These are phyloP conservation scores for Fusarium floridanum DNA, from an alignment of 2,329 filamentous ascomycete genomes.

Conservation along the genomic window DNA sequence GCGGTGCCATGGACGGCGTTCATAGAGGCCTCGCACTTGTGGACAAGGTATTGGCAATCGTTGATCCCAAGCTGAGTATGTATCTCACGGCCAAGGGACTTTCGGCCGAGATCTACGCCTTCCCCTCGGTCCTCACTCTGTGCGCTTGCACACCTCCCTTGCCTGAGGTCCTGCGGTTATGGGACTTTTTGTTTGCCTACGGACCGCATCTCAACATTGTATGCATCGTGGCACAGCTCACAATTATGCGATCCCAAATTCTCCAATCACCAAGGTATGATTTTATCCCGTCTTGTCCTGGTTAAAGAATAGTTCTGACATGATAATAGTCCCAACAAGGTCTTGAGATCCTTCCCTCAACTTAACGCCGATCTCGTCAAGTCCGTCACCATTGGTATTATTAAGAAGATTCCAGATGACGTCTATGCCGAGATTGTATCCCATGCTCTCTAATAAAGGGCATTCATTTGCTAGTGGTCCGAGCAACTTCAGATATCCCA, in stretches of 20 bases:
- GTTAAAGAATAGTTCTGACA: constrained; percentile 38
- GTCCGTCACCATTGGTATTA: constrained; percentile 84
- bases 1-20: constrained; percentile 96
- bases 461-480: background rate
- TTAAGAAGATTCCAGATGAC: constrained; percentile 90
- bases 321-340: constrained; percentile 83
- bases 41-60: constrained; percentile 90
- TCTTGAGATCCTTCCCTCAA: constrained; percentile 87
- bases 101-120: constrained; percentile 94
- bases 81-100: constrained; percentile 90
- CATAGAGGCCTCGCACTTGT: constrained; percentile 92
- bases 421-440: constrained; percentile 90
- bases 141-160: constrained; percentile 96
- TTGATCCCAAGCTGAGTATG: constrained; percentile 87
- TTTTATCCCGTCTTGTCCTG: constrained; percentile 1
- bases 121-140: constrained; percentile 92
- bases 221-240: constrained; percentile 95
- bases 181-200: constrained; percentile 98
- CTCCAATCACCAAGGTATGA: constrained; percentile 83
- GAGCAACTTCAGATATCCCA: background rate
- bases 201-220: constrained; percentile 94
- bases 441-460: constrained; percentile 76
- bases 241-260: constrained; percentile 87
- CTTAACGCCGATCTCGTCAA: constrained; percentile 88
- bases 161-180: constrained; percentile 91